Percentiles rank a stretch among this genome's conserved stretches.
Evolutionary conservation across 257 asterid species (phyloP).

Genomic region (Fraxinus quadrangulata): DNA sequence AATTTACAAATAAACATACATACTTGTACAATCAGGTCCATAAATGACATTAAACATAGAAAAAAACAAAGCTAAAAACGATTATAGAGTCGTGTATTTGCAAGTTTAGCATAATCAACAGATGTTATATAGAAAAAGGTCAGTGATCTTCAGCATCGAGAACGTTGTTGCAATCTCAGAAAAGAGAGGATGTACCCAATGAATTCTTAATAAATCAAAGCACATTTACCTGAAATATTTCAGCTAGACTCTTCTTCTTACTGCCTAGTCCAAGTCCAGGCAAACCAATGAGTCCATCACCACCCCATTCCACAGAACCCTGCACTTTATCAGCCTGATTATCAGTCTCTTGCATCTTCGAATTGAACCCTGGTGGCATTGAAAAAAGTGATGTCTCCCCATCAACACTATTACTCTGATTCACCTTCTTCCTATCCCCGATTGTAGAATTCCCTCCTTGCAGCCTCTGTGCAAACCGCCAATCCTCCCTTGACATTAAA

Average conservation of each 20-base stretch:
- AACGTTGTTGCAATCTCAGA: background rate
- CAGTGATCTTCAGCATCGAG: background rate
- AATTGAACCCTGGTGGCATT: conserved; percentile 67
- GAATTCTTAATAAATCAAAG: background rate
- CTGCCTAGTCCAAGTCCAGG: conserved; percentile 76
- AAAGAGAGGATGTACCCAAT: conserved; percentile 3
- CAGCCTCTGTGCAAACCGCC: conserved; percentile 83
- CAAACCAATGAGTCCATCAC: conserved; percentile 90
- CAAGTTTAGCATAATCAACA: background rate
- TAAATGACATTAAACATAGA: background rate
- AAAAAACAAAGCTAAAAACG: background rate
- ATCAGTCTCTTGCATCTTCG: conserved; percentile 58
- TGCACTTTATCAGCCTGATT: conserved; percentile 51
- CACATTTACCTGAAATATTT: conserved; percentile 70
- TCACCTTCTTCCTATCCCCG: conserved; percentile 91
- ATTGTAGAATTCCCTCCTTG: conserved; percentile 86
- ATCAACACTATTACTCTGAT: conserved; percentile 53
- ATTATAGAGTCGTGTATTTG: background rate
- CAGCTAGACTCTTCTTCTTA: conserved; percentile 83
- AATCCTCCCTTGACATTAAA: conserved; percentile 82
- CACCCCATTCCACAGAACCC: conserved; percentile 79
- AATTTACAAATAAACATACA: background rate
- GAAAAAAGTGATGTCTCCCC: conserved; percentile 69
- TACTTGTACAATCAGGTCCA: background rate
- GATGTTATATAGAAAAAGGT: background rate